phyloP scores from a whole-genome alignment of 768 basidiomycete species.

The Pleurotus citrinopileatus region DNA sequence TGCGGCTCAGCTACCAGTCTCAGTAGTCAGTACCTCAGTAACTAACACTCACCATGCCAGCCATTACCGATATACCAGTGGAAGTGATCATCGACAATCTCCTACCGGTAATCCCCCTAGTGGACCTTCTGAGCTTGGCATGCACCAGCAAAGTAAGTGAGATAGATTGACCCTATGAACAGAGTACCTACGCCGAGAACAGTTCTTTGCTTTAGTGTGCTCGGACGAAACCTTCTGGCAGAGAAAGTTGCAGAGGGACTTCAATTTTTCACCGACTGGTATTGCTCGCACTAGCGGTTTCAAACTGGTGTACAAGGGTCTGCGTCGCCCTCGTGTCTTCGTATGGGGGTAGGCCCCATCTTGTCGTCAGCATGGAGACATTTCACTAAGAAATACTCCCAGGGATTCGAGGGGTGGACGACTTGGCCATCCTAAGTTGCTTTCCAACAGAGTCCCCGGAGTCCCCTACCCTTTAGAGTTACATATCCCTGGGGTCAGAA shows the following conservation, averaged over 20 bases:
- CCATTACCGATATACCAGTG: slow-evolving; percentile 13
- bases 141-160: slow-evolving; percentile 51
- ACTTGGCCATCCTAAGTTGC: slow-evolving; percentile 49
- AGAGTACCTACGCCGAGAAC: no score
- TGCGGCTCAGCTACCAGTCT: background rate
- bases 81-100: slow-evolving; percentile 60
- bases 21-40: no score
- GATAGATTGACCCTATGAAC: background rate
- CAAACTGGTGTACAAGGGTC: slow-evolving; percentile 74
- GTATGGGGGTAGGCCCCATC: slow-evolving; percentile 47
- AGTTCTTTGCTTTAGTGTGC: slow-evolving; percentile 58
- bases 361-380: slow-evolving; percentile 1
- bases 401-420: slow-evolving; percentile 66
- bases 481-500: slow-evolving; percentile 52
- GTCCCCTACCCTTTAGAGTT: slow-evolving; percentile 69
- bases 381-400: slow-evolving; percentile 2
- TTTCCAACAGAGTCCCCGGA: slow-evolving; percentile 27
- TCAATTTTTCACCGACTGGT: slow-evolving; percentile 69
- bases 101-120: slow-evolving; percentile 50
- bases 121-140: slow-evolving; percentile 56
- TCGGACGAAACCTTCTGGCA: slow-evolving; percentile 82
- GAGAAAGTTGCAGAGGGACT: slow-evolving; percentile 62
- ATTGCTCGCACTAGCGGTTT: slow-evolving; percentile 78
- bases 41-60: slow-evolving; percentile 35
- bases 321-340: slow-evolving; percentile 53